phyloP scores from a whole-genome alignment of 148 eudicot genomes.

The Heliosperma pusillum region DNA sequence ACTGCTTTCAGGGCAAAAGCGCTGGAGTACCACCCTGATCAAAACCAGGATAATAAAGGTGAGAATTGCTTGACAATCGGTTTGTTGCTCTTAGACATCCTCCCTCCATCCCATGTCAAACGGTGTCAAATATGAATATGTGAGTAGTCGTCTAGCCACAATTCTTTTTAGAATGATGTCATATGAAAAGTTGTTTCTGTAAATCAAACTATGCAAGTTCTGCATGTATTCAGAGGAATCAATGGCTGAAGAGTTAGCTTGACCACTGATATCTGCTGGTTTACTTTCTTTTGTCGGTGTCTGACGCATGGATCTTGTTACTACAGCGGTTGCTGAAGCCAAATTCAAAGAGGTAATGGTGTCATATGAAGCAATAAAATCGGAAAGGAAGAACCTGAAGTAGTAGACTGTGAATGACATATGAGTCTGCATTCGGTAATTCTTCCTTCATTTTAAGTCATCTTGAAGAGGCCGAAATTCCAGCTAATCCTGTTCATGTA shows the following conservation, averaged over 20 bases:
- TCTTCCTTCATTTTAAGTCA: not conserved
- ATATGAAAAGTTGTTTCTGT: no score
- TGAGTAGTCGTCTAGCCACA: not conserved
- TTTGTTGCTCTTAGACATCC: not conserved
- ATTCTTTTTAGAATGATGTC: not conserved
- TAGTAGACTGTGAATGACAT: slow-evolving; percentile 9
- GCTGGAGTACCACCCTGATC: slow-evolving; percentile 92
- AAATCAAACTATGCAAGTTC: not conserved
- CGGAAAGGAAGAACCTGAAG: slow-evolving; percentile 59
- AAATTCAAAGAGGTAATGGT: slow-evolving; percentile 87
- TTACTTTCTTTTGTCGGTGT: not conserved
- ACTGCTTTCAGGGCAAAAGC: slow-evolving; percentile 94
- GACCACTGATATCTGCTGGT: not conserved
- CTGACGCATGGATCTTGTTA: slow-evolving; percentile 27
- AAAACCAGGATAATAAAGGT: slow-evolving; percentile 91
- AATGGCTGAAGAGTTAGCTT: not conserved
- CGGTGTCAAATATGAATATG: not conserved
- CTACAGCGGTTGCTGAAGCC: slow-evolving; percentile 91
- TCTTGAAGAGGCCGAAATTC: not conserved
- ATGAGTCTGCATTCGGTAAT: not conserved
- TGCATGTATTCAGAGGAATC: not conserved
- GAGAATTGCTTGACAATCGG: slow-evolving; percentile 2
- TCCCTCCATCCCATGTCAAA: not conserved
- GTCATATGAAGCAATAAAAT: slow-evolving; percentile 87
- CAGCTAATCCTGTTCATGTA: not conserved